Evolutionary conservation across 441 rosid genomes (phyloP), one percentile per base, ranked within the genome.

Genomic region (Mallotus repandus): DNA sequence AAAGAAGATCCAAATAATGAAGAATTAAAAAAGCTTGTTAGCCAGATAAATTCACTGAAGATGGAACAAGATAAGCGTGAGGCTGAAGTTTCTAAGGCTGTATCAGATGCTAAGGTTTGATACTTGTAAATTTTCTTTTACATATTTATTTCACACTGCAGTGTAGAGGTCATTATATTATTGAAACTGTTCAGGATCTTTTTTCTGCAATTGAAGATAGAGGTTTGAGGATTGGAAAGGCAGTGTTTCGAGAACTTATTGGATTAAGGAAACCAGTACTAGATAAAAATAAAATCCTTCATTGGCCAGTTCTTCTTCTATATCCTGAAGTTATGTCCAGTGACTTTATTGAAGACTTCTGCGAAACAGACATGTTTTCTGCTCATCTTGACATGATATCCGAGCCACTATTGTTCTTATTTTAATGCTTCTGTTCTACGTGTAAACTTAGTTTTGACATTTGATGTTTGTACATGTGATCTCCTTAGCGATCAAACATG

Each of bases 311-410:
- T 79, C 82, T 95, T 82, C 87, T 95, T 80, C 84, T 95, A 58
- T 95, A 95, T 74, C 92, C 96, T 25, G 98, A 95, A 81, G 91
- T 86, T 77, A 91, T 95, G 97, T 86, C 96, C 71, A 91, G 97
- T 74, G 98, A 95, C 84, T 89, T 95, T 69, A 84, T 95, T 9
- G 97, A 95, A 83, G 94, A 89, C 81, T 95, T 92, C 81, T 88
- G 91, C 52, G 98, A 95, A 80, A 91, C 87, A 0, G 97, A 94
- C 83, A 83, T 86, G 89, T 83, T 94, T 83, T 81, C 93, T 11
- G 78, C 85, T 19, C 98, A 95, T 85, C 93, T 95, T 73, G 97
- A 92, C 76, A 80, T 88, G 85, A 92, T 95, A 92, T 95, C 98
- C 98, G 76, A 25, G 1, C 29, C 81, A 80, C 62, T 73, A 2